Conservation (phyloP, 2,329 filamentous ascomycete genomes). For the Corniculantispora saksenae region DNA sequence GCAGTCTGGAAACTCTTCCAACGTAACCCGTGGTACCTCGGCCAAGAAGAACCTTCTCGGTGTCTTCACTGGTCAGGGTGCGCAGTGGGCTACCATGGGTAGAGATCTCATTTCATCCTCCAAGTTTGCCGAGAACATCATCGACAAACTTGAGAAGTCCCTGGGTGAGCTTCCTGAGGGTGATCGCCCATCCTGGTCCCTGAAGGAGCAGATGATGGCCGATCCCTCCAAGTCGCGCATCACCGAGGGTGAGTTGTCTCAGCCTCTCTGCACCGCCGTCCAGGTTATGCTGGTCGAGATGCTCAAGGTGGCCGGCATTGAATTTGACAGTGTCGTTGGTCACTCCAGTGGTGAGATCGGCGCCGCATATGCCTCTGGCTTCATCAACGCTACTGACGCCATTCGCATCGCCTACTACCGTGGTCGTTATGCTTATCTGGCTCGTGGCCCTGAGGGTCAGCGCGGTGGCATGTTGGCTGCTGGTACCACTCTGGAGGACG, state of each 20-base stretch:
- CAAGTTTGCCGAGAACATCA: constrained; percentile 13
- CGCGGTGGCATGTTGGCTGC: constrained; percentile 26
- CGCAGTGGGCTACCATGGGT: constrained; percentile 36
- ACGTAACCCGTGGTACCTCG: constrained; percentile 13
- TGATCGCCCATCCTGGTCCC: constrained; percentile 30
- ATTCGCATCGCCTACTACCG: constrained; percentile 29
- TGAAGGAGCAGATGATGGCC: constrained; percentile 28
- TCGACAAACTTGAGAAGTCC: constrained; percentile 27
- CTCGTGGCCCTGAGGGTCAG: constrained; percentile 18
- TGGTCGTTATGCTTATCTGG: constrained; percentile 16
- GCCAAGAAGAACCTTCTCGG: constrained; percentile 19
- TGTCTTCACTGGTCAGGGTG: constrained; percentile 37
- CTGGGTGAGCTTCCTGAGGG: constrained; percentile 23
- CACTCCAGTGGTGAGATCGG: constrained; percentile 54
- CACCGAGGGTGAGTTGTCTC: constrained; percentile 30
- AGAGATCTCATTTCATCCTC: constrained; percentile 29
- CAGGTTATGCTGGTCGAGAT: constrained; percentile 32
- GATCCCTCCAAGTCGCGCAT: constrained; percentile 22
- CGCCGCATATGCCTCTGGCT: constrained; percentile 50
- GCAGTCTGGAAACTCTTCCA: constrained; percentile 22
- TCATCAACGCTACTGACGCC: constrained; percentile 33
- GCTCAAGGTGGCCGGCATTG: constrained; percentile 32
- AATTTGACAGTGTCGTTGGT: constrained; percentile 41
- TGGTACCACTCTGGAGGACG: constrained; percentile 24
- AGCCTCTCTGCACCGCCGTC: constrained; percentile 34